These are phyloP conservation scores for Hordeum pubiflorum DNA, from an alignment of 202 grass and related monocot genomes.

Conservation along the genomic window DNA sequence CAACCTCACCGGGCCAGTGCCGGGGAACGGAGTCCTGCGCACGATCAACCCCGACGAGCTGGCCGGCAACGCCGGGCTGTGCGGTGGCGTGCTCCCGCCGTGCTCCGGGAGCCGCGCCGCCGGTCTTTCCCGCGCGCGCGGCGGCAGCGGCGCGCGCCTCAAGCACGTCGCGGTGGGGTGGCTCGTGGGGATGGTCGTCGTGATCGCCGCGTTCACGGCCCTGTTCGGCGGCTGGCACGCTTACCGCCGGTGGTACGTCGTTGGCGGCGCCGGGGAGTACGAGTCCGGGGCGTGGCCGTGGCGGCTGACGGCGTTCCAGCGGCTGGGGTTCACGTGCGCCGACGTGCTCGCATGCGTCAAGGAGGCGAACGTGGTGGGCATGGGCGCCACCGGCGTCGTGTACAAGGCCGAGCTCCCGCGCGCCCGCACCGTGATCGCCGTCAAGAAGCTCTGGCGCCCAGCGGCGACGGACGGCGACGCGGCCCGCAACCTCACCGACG, in stretches of 20 bases:
- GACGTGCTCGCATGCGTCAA: slow-evolving; percentile 81
- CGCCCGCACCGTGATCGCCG: slow-evolving; percentile 51
- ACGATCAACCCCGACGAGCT: slow-evolving; percentile 79
- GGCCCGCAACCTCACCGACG: slow-evolving; percentile 19
- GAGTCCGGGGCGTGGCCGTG: slow-evolving; percentile 51
- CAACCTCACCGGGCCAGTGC: slow-evolving; percentile 62
- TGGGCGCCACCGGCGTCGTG: slow-evolving; percentile 81
- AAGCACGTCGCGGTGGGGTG: slow-evolving; percentile 43
- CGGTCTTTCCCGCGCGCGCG: not conserved
- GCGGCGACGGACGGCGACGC: slow-evolving; percentile 19
- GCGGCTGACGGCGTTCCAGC: slow-evolving; percentile 80
- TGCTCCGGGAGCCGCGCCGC: slow-evolving; percentile 31
- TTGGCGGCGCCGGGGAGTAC: slow-evolving; percentile 32
- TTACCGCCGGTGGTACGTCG: slow-evolving; percentile 59
- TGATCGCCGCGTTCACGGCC: slow-evolving; percentile 20
- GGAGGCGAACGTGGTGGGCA: slow-evolving; percentile 86
- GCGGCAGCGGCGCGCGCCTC: slow-evolving; percentile 31
- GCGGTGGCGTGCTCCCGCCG: slow-evolving; percentile 61
- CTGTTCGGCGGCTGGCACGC: slow-evolving; percentile 40
- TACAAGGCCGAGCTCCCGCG: slow-evolving; percentile 70
- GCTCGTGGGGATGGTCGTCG: slow-evolving; percentile 43
- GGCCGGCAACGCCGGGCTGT: slow-evolving; percentile 63
- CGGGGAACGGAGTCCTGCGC: slow-evolving; percentile 64
- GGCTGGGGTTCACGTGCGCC: slow-evolving; percentile 57
- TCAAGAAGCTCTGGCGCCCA: slow-evolving; percentile 82